A percentile compares a stretch with the other conserved stretches of the same genome.
These are phyloP conservation scores for Phytophthora podocarpi DNA, from an alignment of 352 stramenopile genomes.

Conservation along the genomic window DNA sequence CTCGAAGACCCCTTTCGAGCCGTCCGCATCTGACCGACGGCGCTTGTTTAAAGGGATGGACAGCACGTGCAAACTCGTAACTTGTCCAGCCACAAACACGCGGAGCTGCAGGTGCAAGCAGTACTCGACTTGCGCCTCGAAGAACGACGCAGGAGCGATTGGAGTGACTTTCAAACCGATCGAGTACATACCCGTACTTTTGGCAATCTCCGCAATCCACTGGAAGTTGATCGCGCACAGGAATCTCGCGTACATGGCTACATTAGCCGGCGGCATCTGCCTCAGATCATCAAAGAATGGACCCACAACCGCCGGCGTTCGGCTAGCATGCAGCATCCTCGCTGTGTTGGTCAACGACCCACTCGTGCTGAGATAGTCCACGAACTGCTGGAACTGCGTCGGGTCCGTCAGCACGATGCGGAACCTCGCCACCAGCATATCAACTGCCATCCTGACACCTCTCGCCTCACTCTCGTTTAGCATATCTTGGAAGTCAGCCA, in stretches of 20 bases:
- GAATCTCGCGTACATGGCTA: constrained; percentile 28
- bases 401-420: constrained; percentile 19
- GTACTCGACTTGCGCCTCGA: constrained; percentile 29
- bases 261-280: neutral
- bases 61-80: constrained; percentile 28
- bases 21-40: constrained; percentile 13
- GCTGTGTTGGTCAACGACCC: constrained; percentile 22
- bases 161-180: constrained; percentile 29
- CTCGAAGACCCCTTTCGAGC: constrained; percentile 26
- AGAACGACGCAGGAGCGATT: constrained; percentile 19
- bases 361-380: constrained; percentile 26
- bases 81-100: constrained; percentile 25
- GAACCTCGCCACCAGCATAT: constrained; percentile 15
- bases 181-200: constrained; percentile 10
- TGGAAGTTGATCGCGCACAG: constrained; percentile 38
- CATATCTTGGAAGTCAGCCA: constrained; percentile 35
- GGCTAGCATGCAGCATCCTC: constrained; percentile 17
- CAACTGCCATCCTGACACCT: neutral
- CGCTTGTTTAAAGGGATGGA: constrained; percentile 36
- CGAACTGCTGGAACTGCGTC: constrained; percentile 31
- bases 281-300: constrained; percentile 19
- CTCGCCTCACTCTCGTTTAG: constrained; percentile 11
- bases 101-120: constrained; percentile 36
- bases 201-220: constrained; percentile 22
- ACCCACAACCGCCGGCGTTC: neutral